phyloP scores from a whole-genome alignment of 768 basidiomycete species.

The Gyrodon lividus region DNA sequence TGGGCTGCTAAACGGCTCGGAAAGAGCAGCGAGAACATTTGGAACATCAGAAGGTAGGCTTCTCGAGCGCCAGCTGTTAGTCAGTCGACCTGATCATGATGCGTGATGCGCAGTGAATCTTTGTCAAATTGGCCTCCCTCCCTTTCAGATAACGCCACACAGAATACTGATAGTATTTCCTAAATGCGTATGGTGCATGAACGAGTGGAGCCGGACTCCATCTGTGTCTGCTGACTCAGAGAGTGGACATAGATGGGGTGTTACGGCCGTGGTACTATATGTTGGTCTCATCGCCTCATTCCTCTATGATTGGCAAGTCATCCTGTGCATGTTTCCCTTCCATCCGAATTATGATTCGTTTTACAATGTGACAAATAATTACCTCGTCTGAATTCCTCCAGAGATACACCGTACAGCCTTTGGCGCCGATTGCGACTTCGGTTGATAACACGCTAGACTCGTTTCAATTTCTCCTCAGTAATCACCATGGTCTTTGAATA shows the following conservation, averaged over 20 bases:
- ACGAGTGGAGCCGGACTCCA: background rate
- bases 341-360: too few relatives aligned
- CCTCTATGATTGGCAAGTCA: too few relatives aligned
- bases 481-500: constrained; percentile 12
- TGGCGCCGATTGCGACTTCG: background rate
- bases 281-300: background rate
- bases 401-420: background rate
- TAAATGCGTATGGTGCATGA: constrained; percentile 6
- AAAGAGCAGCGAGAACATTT: constrained; percentile 92
- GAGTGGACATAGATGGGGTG: too few relatives aligned
- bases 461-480: background rate
- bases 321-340: too few relatives aligned
- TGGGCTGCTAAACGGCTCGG: constrained; percentile 78
- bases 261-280: background rate
- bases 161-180: constrained; percentile 23
- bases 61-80: background rate
- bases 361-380: background rate
- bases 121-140: constrained; percentile 29
- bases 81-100: constrained; percentile 1
- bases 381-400: background rate
- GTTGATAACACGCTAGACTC: too few relatives aligned
- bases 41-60: constrained; percentile 82
- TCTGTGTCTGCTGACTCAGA: background rate
- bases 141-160: constrained; percentile 19
- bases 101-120: constrained; percentile 16